Conservation (phyloP, 2,329 filamentous ascomycete genomes). For the Metarhizium brunneum region DNA sequence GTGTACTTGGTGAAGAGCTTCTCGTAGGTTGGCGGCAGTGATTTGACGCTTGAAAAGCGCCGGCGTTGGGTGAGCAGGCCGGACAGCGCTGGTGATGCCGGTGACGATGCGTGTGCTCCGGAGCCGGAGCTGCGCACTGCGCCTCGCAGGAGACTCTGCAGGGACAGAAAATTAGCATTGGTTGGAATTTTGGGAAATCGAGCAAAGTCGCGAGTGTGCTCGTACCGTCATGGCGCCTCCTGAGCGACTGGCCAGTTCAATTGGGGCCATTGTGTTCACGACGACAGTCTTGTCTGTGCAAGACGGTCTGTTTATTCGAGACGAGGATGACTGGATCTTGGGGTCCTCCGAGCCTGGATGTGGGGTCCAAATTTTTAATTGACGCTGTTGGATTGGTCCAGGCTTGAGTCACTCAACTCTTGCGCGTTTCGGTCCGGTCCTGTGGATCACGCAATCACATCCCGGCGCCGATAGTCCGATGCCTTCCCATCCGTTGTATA, state of each 20-base stretch:
- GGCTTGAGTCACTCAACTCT: background rate
- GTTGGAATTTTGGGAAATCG: background rate
- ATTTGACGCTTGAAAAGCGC: conserved; percentile 29
- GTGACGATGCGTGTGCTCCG: conserved; percentile 5
- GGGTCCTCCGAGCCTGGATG: background rate
- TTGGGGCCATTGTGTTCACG: conserved; percentile 35
- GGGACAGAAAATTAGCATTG: background rate
- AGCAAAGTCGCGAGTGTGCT: background rate
- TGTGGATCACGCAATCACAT: conserved; percentile 1
- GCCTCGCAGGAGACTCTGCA: conserved; percentile 29
- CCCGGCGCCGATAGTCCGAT: background rate
- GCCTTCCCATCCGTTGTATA: background rate
- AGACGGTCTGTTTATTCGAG: background rate
- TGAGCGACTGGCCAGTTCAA: conserved; percentile 39
- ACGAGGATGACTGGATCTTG: background rate
- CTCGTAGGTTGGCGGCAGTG: conserved; percentile 63
- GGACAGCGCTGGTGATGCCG: conserved; percentile 2
- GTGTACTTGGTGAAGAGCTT: conserved; percentile 70
- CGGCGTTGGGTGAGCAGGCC: conserved; percentile 13
- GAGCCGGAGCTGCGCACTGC: conserved; percentile 18
- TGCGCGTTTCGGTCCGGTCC: no score
- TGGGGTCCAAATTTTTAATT: conserved; percentile 23
- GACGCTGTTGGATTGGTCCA: conserved; percentile 24
- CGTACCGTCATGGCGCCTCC: conserved; percentile 38
- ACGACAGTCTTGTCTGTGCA: background rate